Evolutionary conservation across 1,284 basidiomycete genomes (phyloP), one percentile per base, ranked within the genome.

Genomic region (Ceratobasidium sp.): DNA sequence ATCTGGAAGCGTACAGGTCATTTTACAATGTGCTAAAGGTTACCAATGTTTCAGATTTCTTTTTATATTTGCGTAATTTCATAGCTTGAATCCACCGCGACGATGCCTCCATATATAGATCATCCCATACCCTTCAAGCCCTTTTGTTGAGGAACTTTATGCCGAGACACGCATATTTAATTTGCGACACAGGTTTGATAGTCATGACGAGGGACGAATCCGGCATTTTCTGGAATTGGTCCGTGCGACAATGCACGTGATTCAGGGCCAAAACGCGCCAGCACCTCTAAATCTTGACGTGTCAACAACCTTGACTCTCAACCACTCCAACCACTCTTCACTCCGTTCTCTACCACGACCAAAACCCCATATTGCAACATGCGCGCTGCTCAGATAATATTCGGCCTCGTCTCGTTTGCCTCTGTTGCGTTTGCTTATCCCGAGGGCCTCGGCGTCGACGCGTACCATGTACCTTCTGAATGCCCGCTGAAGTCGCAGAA

Each of bases 401-500:
- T 59, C 44, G 68, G 68, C 29, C 70, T 77, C 32, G 64, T 65
- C 25, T 64, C 77, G 29, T 34, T 76, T 34, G 44, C 57, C 25
- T 54, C 73, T 40, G 77, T 64, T 32, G 59, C 62, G 6, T 25
- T 76, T 29, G 68, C 68, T 3, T 57, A 44, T 51, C 52, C 70
- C 15, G 76, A 57, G n/a, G 71, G 51, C 51, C 88, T 94, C 54
- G 79, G 85, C 57, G 90, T 93, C 49, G 88, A 92, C 34, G 89
- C 88, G 25, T 91, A 89, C 0, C 88, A 85, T 81, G 81, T 84
- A 77, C 93, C 93, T 0, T 86, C 87, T 1, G 85, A 87, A 57
- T 95, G 95, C 82, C 75, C 86, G 1, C 79, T 85, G 44, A 90
- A 88, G 80, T 88, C 92, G 0, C 82, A 85, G 81, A 89, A 86